A percentile compares a stretch with the other conserved stretches of the same genome.
Evolutionary conservation across 371 early-diverging fungal species (phyloP).

Genomic region (Rhizomucor pusillus): DNA sequence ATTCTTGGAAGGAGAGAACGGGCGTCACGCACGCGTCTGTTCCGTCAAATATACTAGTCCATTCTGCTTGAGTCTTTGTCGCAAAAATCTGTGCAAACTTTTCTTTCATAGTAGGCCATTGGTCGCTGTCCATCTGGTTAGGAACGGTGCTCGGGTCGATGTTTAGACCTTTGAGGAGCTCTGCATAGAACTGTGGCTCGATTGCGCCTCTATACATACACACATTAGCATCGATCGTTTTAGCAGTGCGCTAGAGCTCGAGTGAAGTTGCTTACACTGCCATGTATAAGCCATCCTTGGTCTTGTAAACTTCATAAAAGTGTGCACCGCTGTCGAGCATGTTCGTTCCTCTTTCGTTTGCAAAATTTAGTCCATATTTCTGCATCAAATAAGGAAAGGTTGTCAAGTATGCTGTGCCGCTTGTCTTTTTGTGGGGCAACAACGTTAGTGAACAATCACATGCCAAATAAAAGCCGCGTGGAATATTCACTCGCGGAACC

Average conservation of each 20-base stretch:
- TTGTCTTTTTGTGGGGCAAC: slow-evolving; percentile 26
- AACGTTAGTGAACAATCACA: background rate
- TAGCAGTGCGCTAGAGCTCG: background rate
- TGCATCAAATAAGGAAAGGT: slow-evolving; percentile 62
- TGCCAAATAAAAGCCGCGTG: background rate
- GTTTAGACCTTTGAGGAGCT: slow-evolving; percentile 53
- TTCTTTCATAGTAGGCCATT: slow-evolving; percentile 57
- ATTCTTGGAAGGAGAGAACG: slow-evolving; percentile 55
- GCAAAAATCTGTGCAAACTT: slow-evolving; percentile 51
- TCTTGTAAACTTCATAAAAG: slow-evolving; percentile 71
- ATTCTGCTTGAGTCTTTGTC: slow-evolving; percentile 63
- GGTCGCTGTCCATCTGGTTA: slow-evolving; percentile 48
- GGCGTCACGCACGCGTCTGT: slow-evolving; percentile 78
- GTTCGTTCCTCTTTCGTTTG: slow-evolving; percentile 58
- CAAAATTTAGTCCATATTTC: slow-evolving; percentile 53
- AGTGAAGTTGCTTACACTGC: slow-evolving; percentile 49
- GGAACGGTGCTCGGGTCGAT: slow-evolving; percentile 45
- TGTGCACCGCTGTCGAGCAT: slow-evolving; percentile 72
- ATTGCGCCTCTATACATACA: slow-evolving; percentile 55
- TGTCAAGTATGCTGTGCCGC: slow-evolving; percentile 53
- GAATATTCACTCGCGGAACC: slow-evolving; percentile 7
- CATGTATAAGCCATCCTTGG: slow-evolving; percentile 68
- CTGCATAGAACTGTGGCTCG: slow-evolving; percentile 68
- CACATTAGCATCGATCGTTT: background rate
- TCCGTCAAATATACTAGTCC: slow-evolving; percentile 63